Evolutionary conservation across 2,329 filamentous ascomycete species (phyloP), one percentile per base, ranked within the genome.

Genomic region (Phyllosticta ampelicida): DNA sequence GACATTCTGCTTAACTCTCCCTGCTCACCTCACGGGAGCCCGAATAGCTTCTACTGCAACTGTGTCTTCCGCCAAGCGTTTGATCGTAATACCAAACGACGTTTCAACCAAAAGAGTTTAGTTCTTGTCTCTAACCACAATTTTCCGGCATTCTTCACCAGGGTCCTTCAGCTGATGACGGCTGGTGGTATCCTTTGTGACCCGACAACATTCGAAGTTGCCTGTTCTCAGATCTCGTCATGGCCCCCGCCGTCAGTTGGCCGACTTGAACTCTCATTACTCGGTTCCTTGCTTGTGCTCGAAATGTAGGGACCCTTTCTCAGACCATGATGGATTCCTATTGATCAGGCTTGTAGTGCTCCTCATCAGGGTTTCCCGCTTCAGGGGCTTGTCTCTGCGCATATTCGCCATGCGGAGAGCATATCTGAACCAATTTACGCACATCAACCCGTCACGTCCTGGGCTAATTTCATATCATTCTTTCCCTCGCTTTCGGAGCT

Each of bases 1-100:
- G 83, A 86, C 61, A 81, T 88, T 51, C 81, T 62, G 26, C 63
- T 74, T 9, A 67, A 59, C 53, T 73, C 71, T 13, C 71, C 72
- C 16, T 67, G 68, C 51, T 61, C 69, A 16, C 72, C 71, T n/a
- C 64, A 74, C 63, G 72, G 71, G 28, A 74, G 70, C 59, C 60
- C 69, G 10, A 67, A 63, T 51, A 65, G 65, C 16, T 67, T 75
- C 58, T 70, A 71, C 56, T 71, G 65, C 26, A 67, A 64, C 30
- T 73, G 70, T 51, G 63, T 74, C 54, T 75, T 75, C 54, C 71
- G 72, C 51, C 72, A 74, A 60, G 71, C 74, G 59, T 72, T 68
- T 26, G 73, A 75, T 56, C 60, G 68, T 21, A 68, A 67, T 1
- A 73, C 72, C 65, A 75, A 75, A 62, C 65, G 73, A 50, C 71